Evolutionary conservation across 352 stramenopile genomes (phyloP), one percentile per base, ranked within the genome.

Genomic region (Elongisporangium anandrum): DNA sequence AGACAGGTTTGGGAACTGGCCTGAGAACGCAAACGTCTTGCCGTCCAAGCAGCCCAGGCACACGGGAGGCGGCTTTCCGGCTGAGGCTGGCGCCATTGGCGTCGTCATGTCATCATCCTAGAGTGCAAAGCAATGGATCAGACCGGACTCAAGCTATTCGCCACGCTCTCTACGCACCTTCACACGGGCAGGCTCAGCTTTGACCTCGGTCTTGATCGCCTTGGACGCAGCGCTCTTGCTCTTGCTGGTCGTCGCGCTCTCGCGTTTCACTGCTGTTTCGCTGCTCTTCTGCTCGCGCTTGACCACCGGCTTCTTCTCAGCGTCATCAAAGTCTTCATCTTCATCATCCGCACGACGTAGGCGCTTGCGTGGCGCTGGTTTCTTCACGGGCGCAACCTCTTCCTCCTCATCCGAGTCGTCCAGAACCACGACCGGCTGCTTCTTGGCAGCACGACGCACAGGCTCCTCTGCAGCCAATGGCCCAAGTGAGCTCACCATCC

Each of bases 21-120:
- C 86, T 0, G 84, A 87, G 56, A 95, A 94, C 12, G 69, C 69
- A 59, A 95, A 95, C 9, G 78, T 80, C 61, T 88, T 82, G 20
- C 81, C 81, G 26, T 94, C 81, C n/a, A 95, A 59, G 56, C 81
- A 91, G 1, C 81, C 81, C 0, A 79, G 61, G 38, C 75, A 88
- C 13, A 76, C 70, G 21, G 69, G 61, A 17, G 83, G 83, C 19
- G 83, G 64, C 29, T 86, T 87, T 20, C 77, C 76, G 22, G 78
- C 54, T 24, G 60, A 67, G 7, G 62, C 54, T 19, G 52, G 22
- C 12, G 17, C 29, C 21, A 72, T 66, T 9, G 65, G 65, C 21
- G 57, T 50, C 20, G 65, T 51, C 52, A 66, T 51, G 16, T 72
- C 65, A 17, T 39, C 54, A 22, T 66, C 61, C 9, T 58, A 45